These are phyloP conservation scores for Fomitopsis schrenkii DNA, from an alignment of 1,284 basidiomycete genomes.

Conservation along the genomic window DNA sequence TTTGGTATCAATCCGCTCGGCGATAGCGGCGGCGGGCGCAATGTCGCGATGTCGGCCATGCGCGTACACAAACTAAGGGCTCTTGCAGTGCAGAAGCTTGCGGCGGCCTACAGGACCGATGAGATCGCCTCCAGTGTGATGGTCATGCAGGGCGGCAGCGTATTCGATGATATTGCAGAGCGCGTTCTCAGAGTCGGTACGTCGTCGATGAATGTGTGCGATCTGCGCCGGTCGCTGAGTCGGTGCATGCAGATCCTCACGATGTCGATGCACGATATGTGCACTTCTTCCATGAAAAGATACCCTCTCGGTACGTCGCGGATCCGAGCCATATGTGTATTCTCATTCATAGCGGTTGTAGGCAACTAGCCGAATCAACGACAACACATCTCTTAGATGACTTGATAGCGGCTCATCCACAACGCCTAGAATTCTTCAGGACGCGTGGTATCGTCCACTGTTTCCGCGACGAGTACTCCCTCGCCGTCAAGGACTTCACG, in stretches of 20 bases:
- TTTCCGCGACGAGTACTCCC: constrained; percentile 75
- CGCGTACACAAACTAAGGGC: constrained; percentile 71
- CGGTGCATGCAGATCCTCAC: constrained; percentile 51
- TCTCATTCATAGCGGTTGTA: constrained; percentile 21
- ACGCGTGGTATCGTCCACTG: constrained; percentile 81
- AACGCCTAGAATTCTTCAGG: constrained; percentile 74
- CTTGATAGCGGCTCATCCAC: constrained; percentile 65
- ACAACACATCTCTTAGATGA: constrained; percentile 69
- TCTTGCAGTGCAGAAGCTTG: constrained; percentile 78
- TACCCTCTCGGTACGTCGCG: constrained; percentile 69
- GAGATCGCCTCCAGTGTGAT: constrained; percentile 86
- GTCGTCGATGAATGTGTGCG: constrained; percentile 20
- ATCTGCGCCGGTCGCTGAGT: background rate
- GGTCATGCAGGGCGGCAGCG: constrained; percentile 86
- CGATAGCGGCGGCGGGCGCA: constrained; percentile 52
- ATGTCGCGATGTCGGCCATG: constrained; percentile 77
- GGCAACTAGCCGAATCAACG: constrained; percentile 79
- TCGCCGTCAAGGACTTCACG: constrained; percentile 75
- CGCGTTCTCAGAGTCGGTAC: constrained; percentile 70
- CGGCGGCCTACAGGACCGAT: constrained; percentile 75
- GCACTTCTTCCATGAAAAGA: constrained; percentile 87
- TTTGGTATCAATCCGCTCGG: constrained; percentile 55
- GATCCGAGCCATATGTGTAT: background rate
- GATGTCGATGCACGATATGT: constrained; percentile 80
- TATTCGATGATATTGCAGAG: constrained; percentile 83